These are phyloP conservation scores for Pilasporangium apinafurcum DNA, from an alignment of 352 stramenopile species.

Conservation along the genomic window DNA sequence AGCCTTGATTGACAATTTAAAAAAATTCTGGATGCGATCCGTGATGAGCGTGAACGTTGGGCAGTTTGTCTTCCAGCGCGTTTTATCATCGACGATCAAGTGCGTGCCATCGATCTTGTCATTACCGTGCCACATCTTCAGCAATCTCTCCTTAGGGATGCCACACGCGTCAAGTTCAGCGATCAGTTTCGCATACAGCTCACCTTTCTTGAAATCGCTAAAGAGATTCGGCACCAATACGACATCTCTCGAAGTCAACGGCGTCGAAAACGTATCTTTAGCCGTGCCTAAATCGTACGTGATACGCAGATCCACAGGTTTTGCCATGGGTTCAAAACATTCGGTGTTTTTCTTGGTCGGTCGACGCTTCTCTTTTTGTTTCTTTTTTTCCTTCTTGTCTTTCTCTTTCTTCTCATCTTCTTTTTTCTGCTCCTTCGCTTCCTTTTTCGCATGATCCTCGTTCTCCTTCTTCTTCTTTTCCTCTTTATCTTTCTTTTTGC, in stretches of 20 bases:
- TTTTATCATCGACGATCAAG: conserved; percentile 89
- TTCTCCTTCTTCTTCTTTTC: conserved; percentile 7
- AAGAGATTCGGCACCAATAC: conserved; percentile 71
- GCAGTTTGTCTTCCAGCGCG: conserved; percentile 63
- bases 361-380: conserved; percentile 20
- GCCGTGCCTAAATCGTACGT: conserved; percentile 57
- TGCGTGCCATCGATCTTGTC: conserved; percentile 90
- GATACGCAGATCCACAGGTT: conserved; percentile 63
- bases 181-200: conserved; percentile 65
- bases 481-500: conserved; percentile 12
- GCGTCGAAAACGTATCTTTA: conserved; percentile 49
- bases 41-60: conserved; percentile 81
- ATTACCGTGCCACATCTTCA: conserved; percentile 84
- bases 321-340: conserved; percentile 60
- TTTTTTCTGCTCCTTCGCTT: conserved; percentile 13
- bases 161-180: conserved; percentile 58
- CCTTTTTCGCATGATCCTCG: conserved; percentile 20
- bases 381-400: conserved; percentile 38
- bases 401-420: conserved; percentile 31
- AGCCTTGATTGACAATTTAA: conserved; percentile 83
- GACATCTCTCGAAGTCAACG: conserved; percentile 52
- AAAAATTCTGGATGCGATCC: conserved; percentile 83
- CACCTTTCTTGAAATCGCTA: conserved; percentile 62
- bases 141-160: conserved; percentile 51
- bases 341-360: conserved; percentile 77